Conservation (phyloP, 2,329 filamentous ascomycete species). For the Pseudopyricularia cyperi region DNA sequence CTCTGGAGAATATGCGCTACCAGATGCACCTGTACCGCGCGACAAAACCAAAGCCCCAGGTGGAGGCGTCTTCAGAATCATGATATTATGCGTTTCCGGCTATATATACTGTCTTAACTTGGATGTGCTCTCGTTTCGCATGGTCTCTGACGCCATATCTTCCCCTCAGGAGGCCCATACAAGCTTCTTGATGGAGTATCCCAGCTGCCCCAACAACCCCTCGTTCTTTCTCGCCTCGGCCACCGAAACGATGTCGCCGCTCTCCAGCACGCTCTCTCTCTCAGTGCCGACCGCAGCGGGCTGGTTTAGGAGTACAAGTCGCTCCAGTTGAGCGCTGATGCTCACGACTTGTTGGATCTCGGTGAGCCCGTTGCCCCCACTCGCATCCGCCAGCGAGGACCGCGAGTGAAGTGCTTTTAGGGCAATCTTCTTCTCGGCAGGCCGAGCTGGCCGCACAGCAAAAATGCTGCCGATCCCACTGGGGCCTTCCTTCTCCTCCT, state of each 20-base stretch:
- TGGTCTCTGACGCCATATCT: conserved; percentile 7
- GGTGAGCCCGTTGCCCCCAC: conserved; percentile 20
- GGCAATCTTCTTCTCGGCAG: conserved; percentile 29
- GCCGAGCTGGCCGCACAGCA: conserved; percentile 18
- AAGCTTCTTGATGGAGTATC: conserved; percentile 84
- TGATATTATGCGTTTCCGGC: background rate
- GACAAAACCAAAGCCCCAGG: background rate
- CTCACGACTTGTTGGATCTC: conserved; percentile 44
- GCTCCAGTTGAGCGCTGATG: conserved; percentile 66
- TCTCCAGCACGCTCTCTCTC: conserved; percentile 37
- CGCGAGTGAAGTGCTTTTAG: conserved; percentile 42
- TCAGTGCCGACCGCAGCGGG: conserved; percentile 21
- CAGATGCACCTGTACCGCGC: conserved; percentile 71
- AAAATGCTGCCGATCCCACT: conserved; percentile 26
- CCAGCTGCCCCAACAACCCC: conserved; percentile 72
- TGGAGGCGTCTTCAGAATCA: background rate
- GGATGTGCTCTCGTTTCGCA: background rate
- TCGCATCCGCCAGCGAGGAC: conserved; percentile 38
- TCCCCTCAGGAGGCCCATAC: no score
- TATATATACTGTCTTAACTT: background rate
- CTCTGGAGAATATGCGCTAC: conserved; percentile 88
- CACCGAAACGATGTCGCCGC: conserved; percentile 66
- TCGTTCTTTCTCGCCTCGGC: conserved; percentile 80
- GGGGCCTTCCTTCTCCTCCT: conserved; percentile 4
- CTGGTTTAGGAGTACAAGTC: conserved; percentile 42